Evolutionary conservation across 164 flowering plant species (phyloP).

Genomic region (Magnolia officinalis): DNA sequence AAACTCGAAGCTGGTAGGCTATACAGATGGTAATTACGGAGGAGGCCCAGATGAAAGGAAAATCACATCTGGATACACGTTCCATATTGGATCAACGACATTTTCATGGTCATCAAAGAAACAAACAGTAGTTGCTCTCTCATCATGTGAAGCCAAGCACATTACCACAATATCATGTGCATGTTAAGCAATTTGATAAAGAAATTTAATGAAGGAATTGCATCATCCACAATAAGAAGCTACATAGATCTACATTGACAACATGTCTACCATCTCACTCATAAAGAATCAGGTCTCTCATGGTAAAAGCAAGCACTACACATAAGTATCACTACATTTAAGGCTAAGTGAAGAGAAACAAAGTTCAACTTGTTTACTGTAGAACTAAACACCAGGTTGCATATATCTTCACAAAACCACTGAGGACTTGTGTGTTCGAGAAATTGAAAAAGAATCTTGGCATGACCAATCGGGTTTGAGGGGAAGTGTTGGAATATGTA

Average conservation of each 20-base stretch:
- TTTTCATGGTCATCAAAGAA: constrained; percentile 7
- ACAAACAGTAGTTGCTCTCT: background rate
- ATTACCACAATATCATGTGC: background rate
- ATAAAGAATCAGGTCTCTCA: background rate
- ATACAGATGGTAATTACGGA: constrained; percentile 2
- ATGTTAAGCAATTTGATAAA: background rate
- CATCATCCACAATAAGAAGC: background rate
- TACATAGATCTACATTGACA: background rate
- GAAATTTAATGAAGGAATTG: background rate
- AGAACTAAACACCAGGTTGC: background rate
- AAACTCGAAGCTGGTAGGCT: background rate
- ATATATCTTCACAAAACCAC: background rate
- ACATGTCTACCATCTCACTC: background rate
- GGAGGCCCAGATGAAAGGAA: background rate
- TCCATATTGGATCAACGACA: background rate
- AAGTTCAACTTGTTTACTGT: background rate
- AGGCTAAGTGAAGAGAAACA: background rate
- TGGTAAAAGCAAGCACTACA: background rate
- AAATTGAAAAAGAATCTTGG: background rate
- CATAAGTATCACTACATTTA: background rate
- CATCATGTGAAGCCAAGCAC: background rate
- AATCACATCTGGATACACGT: constrained; percentile 2
- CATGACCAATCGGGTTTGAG: background rate
- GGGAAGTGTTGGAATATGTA: background rate
- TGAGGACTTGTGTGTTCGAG: background rate